Conservation (phyloP, 306 rosid genomes). For the Malus sylvestris region DNA sequence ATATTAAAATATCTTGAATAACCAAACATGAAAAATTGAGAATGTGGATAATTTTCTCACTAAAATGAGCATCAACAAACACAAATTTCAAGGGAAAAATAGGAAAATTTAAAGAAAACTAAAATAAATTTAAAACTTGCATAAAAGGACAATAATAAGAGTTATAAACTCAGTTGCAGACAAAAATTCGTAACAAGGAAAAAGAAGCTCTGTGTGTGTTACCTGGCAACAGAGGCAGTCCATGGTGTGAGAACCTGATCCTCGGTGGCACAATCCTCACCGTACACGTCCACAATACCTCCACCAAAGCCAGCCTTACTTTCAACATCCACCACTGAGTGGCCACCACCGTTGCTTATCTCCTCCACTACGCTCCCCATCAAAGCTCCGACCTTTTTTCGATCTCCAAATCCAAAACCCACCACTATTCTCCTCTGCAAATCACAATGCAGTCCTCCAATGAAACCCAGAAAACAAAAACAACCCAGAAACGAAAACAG, state of each 20-base stretch:
- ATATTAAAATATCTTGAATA: not conserved
- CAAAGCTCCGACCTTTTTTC: conserved; percentile 11
- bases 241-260: conserved; percentile 89
- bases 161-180: not conserved
- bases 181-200: not conserved
- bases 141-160: not conserved
- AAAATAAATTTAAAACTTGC: not conserved
- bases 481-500: not conserved
- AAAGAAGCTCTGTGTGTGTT: not conserved
- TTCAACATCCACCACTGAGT: conserved; percentile 16
- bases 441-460: not conserved
- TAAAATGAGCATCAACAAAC: not conserved
- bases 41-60: not conserved
- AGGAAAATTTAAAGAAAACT: not conserved
- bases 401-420: conserved; percentile 5
- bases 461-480: conserved; percentile 13
- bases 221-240: conserved; percentile 79
- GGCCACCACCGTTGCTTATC: conserved; percentile 39
- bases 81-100: not conserved
- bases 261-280: conserved; percentile 69
- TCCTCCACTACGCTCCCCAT: conserved; percentile 47
- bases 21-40: not conserved
- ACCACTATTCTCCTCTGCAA: conserved; percentile 40
- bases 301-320: conserved; percentile 34
- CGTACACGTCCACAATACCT: conserved; percentile 54